These are phyloP conservation scores for Proliferodiscus dingleyae DNA, from an alignment of 2,329 filamentous ascomycete genomes.

Conservation along the genomic window DNA sequence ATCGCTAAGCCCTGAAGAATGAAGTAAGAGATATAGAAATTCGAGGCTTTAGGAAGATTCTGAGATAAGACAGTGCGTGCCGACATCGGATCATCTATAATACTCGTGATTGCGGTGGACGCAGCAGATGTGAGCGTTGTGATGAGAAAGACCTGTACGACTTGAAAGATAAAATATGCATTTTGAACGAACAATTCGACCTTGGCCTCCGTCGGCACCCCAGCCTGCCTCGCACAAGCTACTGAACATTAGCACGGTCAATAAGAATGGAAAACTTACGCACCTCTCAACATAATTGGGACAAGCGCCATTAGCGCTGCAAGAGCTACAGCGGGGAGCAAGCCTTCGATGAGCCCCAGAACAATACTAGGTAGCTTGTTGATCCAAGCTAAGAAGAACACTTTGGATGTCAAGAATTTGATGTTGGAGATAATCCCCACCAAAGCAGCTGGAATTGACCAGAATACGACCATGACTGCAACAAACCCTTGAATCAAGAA, in stretches of 20 bases:
- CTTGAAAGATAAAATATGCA: constrained; percentile 81
- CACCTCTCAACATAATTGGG: constrained; percentile 55
- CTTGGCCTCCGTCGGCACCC: constrained; percentile 52
- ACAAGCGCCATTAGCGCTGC: constrained; percentile 57
- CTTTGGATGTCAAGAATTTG: constrained; percentile 45
- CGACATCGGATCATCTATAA: constrained; percentile 45
- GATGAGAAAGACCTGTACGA: constrained; percentile 79
- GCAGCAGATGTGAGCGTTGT: constrained; percentile 60
- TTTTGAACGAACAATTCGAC: constrained; percentile 60
- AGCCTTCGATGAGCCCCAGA: constrained; percentile 56
- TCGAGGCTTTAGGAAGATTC: constrained; percentile 57
- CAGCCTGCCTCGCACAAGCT: constrained; percentile 55
- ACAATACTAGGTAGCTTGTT: constrained; percentile 49
- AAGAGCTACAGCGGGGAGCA: constrained; percentile 56
- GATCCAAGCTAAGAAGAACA: constrained; percentile 54
- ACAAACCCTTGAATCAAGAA: constrained; percentile 48
- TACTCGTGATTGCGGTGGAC: constrained; percentile 46
- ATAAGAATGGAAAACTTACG: constrained; percentile 21
- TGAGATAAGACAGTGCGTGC: constrained; percentile 47
- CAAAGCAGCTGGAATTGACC: constrained; percentile 62
- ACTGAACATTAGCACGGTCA: not conserved
- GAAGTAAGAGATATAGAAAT: constrained; percentile 66
- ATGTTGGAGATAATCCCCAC: constrained; percentile 63
- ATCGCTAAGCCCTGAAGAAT: constrained; percentile 61
- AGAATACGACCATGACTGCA: constrained; percentile 57